phyloP scores from a whole-genome alignment of 371 early-diverging fungal species.

The Syncephalastrum monosporum region DNA sequence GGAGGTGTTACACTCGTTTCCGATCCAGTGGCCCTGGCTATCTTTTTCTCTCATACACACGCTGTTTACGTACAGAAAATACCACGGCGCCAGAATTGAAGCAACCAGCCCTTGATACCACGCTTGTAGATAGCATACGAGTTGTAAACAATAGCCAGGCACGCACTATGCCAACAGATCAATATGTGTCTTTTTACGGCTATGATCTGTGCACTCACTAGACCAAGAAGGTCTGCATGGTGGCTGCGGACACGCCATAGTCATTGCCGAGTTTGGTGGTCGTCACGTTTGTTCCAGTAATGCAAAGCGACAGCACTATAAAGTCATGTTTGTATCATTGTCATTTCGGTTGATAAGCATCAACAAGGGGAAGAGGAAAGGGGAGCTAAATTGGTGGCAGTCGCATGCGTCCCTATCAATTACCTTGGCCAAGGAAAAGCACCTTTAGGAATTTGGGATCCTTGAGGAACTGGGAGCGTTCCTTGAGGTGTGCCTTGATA shows the following conservation, averaged over 20 bases:
- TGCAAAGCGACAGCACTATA: constrained; percentile 60
- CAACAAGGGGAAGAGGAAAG: constrained; percentile 2
- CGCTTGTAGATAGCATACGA: constrained; percentile 52
- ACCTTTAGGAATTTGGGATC: constrained; percentile 24
- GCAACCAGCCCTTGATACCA: constrained; percentile 48
- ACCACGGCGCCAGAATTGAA: constrained; percentile 49
- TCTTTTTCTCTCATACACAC: not conserved
- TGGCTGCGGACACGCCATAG: constrained; percentile 49
- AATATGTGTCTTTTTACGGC: not conserved
- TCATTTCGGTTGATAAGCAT: not conserved
- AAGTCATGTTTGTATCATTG: not conserved
- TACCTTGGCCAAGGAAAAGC: constrained; percentile 25
- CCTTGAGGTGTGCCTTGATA: constrained; percentile 7
- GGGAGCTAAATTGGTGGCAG: not conserved
- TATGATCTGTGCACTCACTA: constrained; percentile 31
- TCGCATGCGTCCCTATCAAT: not conserved
- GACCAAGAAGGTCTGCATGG: constrained; percentile 64
- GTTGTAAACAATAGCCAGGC: constrained; percentile 62
- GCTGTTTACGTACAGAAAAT: constrained; percentile 34
- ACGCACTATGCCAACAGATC: constrained; percentile 18
- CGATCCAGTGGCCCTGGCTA: not conserved
- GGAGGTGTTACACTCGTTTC: not conserved
- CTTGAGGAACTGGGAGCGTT: constrained; percentile 18
- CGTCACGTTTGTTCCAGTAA: constrained; percentile 65
- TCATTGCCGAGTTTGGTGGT: constrained; percentile 48